Evolutionary conservation across 2,329 filamentous ascomycete genomes (phyloP).

Genomic region (Phyllosticta paracitricarpa): DNA sequence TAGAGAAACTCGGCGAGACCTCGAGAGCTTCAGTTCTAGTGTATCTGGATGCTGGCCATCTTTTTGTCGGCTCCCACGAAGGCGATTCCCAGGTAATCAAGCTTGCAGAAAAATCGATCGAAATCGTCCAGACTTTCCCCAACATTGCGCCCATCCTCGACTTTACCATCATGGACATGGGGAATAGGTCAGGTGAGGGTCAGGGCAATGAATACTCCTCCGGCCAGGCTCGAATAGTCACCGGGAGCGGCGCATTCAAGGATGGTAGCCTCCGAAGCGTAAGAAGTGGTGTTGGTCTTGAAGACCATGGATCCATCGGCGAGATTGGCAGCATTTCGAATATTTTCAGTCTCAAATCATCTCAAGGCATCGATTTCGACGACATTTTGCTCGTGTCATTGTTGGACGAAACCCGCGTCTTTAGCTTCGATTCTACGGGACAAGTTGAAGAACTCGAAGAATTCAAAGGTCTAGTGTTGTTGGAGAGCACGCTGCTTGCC

Average conservation of each 20-base stretch:
- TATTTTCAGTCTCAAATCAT: slow-evolving; percentile 57
- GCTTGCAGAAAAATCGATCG: slow-evolving; percentile 50
- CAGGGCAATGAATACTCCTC: slow-evolving; percentile 88
- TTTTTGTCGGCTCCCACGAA: slow-evolving; percentile 87
- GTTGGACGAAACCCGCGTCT: slow-evolving; percentile 72
- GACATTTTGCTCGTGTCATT: slow-evolving; percentile 76
- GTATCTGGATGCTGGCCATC: slow-evolving; percentile 60
- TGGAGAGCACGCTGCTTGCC: slow-evolving; percentile 61
- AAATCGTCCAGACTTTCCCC: slow-evolving; percentile 62
- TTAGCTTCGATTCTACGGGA: slow-evolving; percentile 62
- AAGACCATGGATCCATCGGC: slow-evolving; percentile 73
- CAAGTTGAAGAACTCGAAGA: slow-evolving; percentile 79
- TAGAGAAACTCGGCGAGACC: slow-evolving; percentile 57
- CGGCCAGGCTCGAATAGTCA: slow-evolving; percentile 86
- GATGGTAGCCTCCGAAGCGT: slow-evolving; percentile 86
- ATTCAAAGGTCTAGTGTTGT: slow-evolving; percentile 61
- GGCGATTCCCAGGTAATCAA: slow-evolving; percentile 80
- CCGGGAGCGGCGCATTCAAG: slow-evolving; percentile 80
- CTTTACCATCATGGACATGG: slow-evolving; percentile 94
- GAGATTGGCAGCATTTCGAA: slow-evolving; percentile 66
- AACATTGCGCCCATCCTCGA: slow-evolving; percentile 91
- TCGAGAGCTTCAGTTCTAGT: slow-evolving; percentile 70
- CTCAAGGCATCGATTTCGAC: slow-evolving; percentile 37
- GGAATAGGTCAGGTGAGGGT: slow-evolving; percentile 67
- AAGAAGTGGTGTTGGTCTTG: slow-evolving; percentile 83